A percentile compares a stretch with the other conserved stretches of the same genome.
These are phyloP conservation scores for Fusarium pseudonygamai DNA, from an alignment of 2,329 filamentous ascomycete genomes.

Conservation along the genomic window DNA sequence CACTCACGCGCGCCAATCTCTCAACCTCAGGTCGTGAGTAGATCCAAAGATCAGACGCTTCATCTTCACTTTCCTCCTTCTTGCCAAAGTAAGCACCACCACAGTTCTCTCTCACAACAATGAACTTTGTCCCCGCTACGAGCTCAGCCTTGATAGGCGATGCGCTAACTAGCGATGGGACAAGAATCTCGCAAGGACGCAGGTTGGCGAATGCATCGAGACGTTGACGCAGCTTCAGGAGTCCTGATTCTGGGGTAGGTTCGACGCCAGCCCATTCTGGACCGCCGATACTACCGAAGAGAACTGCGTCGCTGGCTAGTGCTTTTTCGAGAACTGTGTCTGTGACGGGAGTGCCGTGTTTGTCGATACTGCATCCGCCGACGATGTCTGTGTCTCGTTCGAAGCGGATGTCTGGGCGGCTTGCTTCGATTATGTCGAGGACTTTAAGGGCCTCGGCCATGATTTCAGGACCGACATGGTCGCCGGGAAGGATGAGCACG, in stretches of 20 bases:
- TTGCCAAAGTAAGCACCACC: slow-evolving; percentile 61
- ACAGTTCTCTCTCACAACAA: slow-evolving; percentile 61
- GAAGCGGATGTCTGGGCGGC: slow-evolving; percentile 45
- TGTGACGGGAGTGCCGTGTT: slow-evolving; percentile 55
- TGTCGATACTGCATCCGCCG: slow-evolving; percentile 54
- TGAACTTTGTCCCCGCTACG: slow-evolving; percentile 57
- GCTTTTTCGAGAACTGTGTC: slow-evolving; percentile 55
- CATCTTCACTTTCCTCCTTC: slow-evolving; percentile 55
- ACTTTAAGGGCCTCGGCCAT: slow-evolving; percentile 58
- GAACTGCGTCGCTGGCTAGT: slow-evolving; percentile 53
- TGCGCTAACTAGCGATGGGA: slow-evolving; percentile 51
- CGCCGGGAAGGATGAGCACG: slow-evolving; percentile 57
- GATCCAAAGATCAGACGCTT: slow-evolving; percentile 59
- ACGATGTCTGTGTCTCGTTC: slow-evolving; percentile 42
- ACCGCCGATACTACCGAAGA: slow-evolving; percentile 59
- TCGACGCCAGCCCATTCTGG: slow-evolving; percentile 55
- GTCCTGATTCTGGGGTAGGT: slow-evolving; percentile 57
- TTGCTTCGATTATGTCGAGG: slow-evolving; percentile 52
- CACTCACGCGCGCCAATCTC: slow-evolving; percentile 57
- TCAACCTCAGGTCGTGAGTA: slow-evolving; percentile 58
- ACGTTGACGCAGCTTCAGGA: slow-evolving; percentile 51
- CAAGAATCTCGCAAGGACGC: slow-evolving; percentile 58
- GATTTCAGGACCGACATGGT: slow-evolving; percentile 59
- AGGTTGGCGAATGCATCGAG: slow-evolving; percentile 61
- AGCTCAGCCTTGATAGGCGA: slow-evolving; percentile 57